phyloP scores from a whole-genome alignment of 2,329 filamentous ascomycete genomes.

The Penicillium sp. region DNA sequence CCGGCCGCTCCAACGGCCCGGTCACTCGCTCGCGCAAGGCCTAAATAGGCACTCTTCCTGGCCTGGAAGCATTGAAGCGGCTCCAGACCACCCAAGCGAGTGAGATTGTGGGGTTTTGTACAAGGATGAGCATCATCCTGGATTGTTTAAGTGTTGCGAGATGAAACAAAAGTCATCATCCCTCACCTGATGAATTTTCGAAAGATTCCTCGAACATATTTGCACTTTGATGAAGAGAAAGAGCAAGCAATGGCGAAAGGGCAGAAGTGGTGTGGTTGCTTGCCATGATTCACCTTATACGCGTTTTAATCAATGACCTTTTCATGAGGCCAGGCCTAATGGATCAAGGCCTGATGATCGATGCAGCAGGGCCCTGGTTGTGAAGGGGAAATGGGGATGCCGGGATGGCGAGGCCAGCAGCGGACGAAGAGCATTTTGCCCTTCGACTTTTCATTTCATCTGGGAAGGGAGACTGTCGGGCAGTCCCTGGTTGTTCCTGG shows the following conservation, averaged over 20 bases:
- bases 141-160: background rate
- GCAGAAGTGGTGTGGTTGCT: slow-evolving; percentile 13
- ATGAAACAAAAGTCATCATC: background rate
- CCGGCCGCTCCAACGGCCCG: slow-evolving; percentile 46
- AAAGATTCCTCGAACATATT: slow-evolving; percentile 20
- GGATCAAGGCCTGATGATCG: slow-evolving; percentile 19
- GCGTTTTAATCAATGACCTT: slow-evolving; percentile 32
- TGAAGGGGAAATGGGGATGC: slow-evolving; percentile 9
- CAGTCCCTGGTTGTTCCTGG: slow-evolving; percentile 12
- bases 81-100: background rate
- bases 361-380: slow-evolving; percentile 24
- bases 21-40: slow-evolving; percentile 52
- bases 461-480: slow-evolving; percentile 13
- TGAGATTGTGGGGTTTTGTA: background rate
- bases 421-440: background rate
- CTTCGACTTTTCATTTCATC: slow-evolving; percentile 13
- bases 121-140: background rate
- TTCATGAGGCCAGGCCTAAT: slow-evolving; percentile 27
- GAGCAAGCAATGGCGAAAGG: slow-evolving; percentile 7
- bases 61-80: background rate
- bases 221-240: slow-evolving; percentile 10
- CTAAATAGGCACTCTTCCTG: slow-evolving; percentile 29
- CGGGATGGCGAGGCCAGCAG: slow-evolving; percentile 7
- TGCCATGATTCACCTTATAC: slow-evolving; percentile 26
- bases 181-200: slow-evolving; percentile 9